Percentiles rank a stretch among this genome's conserved stretches.
Conservation (phyloP, 805 yeast genomes). For the Soucietia sequanensis region DNA sequence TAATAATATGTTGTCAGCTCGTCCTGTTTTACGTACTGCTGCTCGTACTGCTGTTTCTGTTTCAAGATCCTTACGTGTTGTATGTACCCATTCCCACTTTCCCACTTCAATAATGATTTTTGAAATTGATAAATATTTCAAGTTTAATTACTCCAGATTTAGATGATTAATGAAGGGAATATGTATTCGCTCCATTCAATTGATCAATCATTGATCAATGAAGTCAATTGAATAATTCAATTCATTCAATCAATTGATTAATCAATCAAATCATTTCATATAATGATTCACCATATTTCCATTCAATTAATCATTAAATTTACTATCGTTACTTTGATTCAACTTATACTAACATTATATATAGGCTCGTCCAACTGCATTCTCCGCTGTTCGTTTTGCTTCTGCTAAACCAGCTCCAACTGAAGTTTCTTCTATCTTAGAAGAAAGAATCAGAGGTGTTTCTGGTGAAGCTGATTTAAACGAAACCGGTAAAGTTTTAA, state of each 20-base stretch:
- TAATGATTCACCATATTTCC: too few species aligned
- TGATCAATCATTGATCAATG: too few species aligned
- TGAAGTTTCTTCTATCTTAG: slow-evolving; percentile 98
- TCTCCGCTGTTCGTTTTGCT: slow-evolving; percentile 79
- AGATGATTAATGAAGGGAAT: too few species aligned
- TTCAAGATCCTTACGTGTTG: slow-evolving; percentile 34
- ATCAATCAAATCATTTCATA: too few species aligned
- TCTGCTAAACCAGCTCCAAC: slow-evolving; percentile 98
- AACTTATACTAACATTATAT: slow-evolving; percentile 32
- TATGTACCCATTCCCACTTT: too few species aligned
- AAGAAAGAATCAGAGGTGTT: slow-evolving; percentile 99
- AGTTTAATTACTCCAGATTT: too few species aligned
- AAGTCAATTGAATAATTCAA: background rate
- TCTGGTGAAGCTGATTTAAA: slow-evolving; percentile 95
- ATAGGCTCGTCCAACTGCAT: slow-evolving; percentile 70
- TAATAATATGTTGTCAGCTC: slow-evolving; percentile 88
- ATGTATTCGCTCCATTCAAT: too few species aligned
- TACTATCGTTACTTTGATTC: too few species aligned
- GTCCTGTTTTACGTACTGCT: slow-evolving; percentile 83
- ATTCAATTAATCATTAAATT: too few species aligned
- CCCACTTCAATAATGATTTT: too few species aligned
- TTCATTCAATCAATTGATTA: background rate
- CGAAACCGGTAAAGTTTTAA: slow-evolving; percentile 99
- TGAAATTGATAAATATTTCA: too few species aligned
- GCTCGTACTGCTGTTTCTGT: slow-evolving; percentile 66